These are phyloP conservation scores for Sporodiniella umbellata DNA, from an alignment of 371 early-diverging fungal genomes.

Conservation along the genomic window DNA sequence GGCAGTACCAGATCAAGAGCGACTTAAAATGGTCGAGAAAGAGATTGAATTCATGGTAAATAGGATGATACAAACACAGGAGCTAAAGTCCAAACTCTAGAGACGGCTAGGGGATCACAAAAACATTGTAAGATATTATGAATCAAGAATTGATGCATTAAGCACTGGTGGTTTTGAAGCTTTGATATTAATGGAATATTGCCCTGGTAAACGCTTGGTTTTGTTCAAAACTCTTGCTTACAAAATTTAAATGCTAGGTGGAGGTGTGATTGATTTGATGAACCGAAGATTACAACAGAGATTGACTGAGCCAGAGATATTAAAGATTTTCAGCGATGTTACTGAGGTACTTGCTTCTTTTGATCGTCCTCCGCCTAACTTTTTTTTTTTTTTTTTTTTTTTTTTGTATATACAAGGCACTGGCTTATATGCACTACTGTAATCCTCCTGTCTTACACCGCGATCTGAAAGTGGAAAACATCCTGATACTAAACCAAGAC, in stretches of 20 bases:
- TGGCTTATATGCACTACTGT: slow-evolving; percentile 86
- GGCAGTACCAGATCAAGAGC: slow-evolving; percentile 67
- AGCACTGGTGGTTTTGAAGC: slow-evolving; percentile 70
- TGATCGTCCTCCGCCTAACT: not conserved
- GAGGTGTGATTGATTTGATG: slow-evolving; percentile 85
- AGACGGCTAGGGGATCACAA: slow-evolving; percentile 73
- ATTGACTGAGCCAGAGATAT: slow-evolving; percentile 77
- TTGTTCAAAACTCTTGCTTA: not conserved
- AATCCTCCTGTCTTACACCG: slow-evolving; percentile 74
- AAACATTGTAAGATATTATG: slow-evolving; percentile 79
- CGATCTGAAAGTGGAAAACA: slow-evolving; percentile 86
- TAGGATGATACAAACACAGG: too few species aligned
- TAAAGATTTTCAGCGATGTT: slow-evolving; percentile 82
- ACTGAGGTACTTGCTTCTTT: slow-evolving; percentile 52
- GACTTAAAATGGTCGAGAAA: slow-evolving; percentile 59
- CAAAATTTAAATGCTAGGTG: slow-evolving; percentile 36
- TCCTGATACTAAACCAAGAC: slow-evolving; percentile 49
- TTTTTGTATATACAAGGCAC: slow-evolving; percentile 53
- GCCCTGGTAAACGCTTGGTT: slow-evolving; percentile 55
- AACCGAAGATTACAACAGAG: slow-evolving; percentile 71
- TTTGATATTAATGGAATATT: slow-evolving; percentile 89
- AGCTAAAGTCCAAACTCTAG: slow-evolving; percentile 41
- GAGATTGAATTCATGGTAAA: slow-evolving; percentile 84
- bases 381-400: too few species aligned
- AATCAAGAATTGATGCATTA: slow-evolving; percentile 63